phyloP scores from a whole-genome alignment of 129 eudicot species.

The Centella asiatica region DNA sequence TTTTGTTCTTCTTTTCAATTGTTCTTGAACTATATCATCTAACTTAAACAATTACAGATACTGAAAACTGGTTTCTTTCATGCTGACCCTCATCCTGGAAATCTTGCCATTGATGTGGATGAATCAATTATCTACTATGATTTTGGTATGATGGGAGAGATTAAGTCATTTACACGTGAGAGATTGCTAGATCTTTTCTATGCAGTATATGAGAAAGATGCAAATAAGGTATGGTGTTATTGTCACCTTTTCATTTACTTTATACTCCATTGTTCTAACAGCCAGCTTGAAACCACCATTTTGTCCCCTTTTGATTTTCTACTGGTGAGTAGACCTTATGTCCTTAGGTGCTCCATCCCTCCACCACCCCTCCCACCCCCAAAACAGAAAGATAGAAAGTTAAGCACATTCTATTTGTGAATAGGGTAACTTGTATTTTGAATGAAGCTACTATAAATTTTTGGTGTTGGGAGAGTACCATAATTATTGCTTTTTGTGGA shows the following conservation, averaged over 20 bases:
- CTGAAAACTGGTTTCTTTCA: slow-evolving; percentile 94
- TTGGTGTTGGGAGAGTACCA: too few species aligned
- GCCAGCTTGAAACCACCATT: slow-evolving; percentile 3
- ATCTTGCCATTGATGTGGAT: slow-evolving; percentile 94
- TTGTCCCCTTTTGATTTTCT: too few species aligned
- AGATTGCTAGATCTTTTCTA: slow-evolving; percentile 69
- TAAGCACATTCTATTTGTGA: too few species aligned
- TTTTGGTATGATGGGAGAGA: slow-evolving; percentile 99
- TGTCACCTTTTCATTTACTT: background rate
- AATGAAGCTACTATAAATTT: too few species aligned
- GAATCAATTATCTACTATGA: slow-evolving; percentile 93
- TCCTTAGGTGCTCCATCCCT: too few species aligned
- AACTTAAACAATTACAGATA: slow-evolving; percentile 39
- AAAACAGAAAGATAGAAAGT: too few species aligned
- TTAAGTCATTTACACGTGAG: slow-evolving; percentile 78
- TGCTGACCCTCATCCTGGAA: slow-evolving; percentile 99
- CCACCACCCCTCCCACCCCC: too few species aligned
- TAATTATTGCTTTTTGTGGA: too few species aligned
- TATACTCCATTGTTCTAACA: slow-evolving; percentile 2
- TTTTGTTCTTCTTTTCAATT: background rate
- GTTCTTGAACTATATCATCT: slow-evolving; percentile 5
- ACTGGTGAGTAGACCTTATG: too few species aligned
- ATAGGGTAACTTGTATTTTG: too few species aligned
- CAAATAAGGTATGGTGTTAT: slow-evolving; percentile 74
- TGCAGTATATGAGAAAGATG: slow-evolving; percentile 86